These are phyloP conservation scores for Lignosus rhinocerotis DNA, from an alignment of 1,284 basidiomycete species.

Conservation along the genomic window DNA sequence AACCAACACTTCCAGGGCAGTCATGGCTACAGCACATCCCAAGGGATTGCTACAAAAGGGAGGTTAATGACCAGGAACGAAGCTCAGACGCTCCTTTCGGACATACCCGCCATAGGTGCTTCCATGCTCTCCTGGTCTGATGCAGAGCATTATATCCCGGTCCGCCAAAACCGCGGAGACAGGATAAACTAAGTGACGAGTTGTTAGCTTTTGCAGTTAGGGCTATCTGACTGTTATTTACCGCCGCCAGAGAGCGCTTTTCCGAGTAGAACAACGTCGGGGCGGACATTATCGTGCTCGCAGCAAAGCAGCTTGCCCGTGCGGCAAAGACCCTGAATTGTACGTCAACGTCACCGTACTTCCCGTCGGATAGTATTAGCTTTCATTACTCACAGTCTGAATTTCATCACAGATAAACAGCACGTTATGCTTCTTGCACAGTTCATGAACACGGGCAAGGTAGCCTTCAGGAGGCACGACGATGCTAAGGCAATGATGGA, in stretches of 20 bases:
- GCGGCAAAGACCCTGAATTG: constrained; percentile 69
- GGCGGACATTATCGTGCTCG: constrained; percentile 87
- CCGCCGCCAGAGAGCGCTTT: constrained; percentile 95
- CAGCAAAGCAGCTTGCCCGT: constrained; percentile 89
- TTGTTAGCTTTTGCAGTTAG: background rate
- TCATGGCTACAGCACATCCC: constrained; percentile 92
- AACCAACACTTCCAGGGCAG: constrained; percentile 86
- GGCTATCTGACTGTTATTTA: constrained; percentile 35
- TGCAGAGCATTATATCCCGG: constrained; percentile 91
- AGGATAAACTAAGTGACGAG: constrained; percentile 73
- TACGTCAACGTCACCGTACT: background rate
- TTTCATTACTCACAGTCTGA: constrained; percentile 68
- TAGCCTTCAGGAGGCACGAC: constrained; percentile 93
- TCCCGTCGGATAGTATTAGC: background rate
- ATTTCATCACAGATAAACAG: constrained; percentile 98
- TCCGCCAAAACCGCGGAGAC: constrained; percentile 94
- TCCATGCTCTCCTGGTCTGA: constrained; percentile 97
- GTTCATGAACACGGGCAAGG: constrained; percentile 70
- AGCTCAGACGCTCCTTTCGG: background rate
- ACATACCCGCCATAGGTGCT: constrained; percentile 90
- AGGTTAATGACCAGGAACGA: background rate
- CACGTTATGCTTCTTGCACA: constrained; percentile 95
- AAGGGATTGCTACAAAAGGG: constrained; percentile 76
- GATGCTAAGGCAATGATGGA: constrained; percentile 52
- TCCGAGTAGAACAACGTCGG: constrained; percentile 92